Evolutionary conservation across 495 filamentous ascomycete genomes (phyloP).

Genomic region (Neurospora sp.): DNA sequence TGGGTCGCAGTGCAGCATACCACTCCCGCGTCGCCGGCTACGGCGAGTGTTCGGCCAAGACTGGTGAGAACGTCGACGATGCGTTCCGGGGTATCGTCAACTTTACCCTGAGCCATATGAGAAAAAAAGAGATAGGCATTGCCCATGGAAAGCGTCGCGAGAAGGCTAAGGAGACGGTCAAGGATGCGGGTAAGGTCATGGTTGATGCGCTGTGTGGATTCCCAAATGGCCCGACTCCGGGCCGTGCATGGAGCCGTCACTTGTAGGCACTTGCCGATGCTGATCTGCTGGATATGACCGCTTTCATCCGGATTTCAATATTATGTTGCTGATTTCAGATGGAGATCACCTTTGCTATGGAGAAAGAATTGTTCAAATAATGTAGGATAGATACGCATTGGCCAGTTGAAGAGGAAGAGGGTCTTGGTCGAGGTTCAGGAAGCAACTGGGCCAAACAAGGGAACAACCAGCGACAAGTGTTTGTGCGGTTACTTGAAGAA

Average conservation of each 20-base stretch:
- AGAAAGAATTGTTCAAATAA: not conserved
- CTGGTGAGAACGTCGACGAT: constrained; percentile 8
- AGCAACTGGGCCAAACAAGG: not conserved
- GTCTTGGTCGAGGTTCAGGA: not conserved
- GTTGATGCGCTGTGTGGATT: not conserved
- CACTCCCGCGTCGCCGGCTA: constrained; percentile 5
- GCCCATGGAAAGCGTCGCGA: not conserved
- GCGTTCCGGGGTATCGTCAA: constrained; percentile 6
- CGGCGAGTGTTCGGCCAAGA: constrained; percentile 16
- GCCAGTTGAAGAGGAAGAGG: not conserved
- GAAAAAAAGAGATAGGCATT: constrained; percentile 1
- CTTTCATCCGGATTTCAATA: not conserved
- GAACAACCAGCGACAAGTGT: not conserved
- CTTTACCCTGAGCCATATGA: not conserved
- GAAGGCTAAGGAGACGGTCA: constrained; percentile 1
- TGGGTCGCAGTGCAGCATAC: not conserved
- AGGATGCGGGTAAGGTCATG: not conserved
- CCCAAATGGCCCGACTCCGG: not conserved
- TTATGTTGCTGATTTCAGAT: not conserved
- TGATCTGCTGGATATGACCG: not conserved
- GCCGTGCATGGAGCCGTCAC: not conserved
- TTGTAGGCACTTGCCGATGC: not conserved
- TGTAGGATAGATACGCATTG: not conserved
- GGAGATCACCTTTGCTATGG: not conserved
- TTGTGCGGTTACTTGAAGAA: not conserved